Percentiles rank a stretch among this genome's conserved stretches.
These are phyloP conservation scores for Kuraishia ogatae DNA, from an alignment of 805 yeast species.

Conservation along the genomic window DNA sequence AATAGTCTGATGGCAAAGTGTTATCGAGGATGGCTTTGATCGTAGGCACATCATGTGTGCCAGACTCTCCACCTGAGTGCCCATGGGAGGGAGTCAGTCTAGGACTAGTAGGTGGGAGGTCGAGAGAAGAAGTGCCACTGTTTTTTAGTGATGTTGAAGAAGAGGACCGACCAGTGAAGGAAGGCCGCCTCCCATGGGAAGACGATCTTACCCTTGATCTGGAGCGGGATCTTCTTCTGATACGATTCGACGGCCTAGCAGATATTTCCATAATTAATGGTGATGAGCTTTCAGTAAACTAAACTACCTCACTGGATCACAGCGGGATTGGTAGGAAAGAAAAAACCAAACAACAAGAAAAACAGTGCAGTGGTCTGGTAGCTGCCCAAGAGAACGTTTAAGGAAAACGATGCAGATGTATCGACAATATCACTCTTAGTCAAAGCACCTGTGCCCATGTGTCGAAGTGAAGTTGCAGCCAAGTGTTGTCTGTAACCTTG, in stretches of 20 bases:
- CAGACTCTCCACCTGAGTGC: background rate
- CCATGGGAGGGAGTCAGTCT: background rate
- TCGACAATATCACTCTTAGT: too few species aligned
- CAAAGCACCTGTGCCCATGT: too few species aligned
- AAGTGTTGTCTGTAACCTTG: too few species aligned
- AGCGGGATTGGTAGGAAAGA: background rate
- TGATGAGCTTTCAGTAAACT: too few species aligned
- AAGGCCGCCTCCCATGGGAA: background rate
- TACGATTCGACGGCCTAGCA: background rate
- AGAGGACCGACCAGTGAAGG: slow-evolving; percentile 1
- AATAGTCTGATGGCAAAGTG: slow-evolving; percentile 72
- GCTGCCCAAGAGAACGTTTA: too few species aligned
- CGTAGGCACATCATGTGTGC: slow-evolving; percentile 1
- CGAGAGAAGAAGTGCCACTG: background rate
- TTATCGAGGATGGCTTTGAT: slow-evolving; percentile 62
- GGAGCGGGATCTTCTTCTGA: background rate
- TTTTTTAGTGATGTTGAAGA: background rate
- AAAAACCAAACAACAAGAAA: too few species aligned
- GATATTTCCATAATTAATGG: background rate
- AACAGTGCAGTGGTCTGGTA: too few species aligned
- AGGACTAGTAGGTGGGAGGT: background rate
- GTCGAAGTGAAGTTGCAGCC: too few species aligned
- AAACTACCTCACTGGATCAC: too few species aligned
- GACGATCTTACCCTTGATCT: background rate
- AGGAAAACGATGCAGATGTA: too few species aligned